These are phyloP conservation scores for Kodamaea anthophila DNA, from an alignment of 1,139 yeast species.

Conservation along the genomic window DNA sequence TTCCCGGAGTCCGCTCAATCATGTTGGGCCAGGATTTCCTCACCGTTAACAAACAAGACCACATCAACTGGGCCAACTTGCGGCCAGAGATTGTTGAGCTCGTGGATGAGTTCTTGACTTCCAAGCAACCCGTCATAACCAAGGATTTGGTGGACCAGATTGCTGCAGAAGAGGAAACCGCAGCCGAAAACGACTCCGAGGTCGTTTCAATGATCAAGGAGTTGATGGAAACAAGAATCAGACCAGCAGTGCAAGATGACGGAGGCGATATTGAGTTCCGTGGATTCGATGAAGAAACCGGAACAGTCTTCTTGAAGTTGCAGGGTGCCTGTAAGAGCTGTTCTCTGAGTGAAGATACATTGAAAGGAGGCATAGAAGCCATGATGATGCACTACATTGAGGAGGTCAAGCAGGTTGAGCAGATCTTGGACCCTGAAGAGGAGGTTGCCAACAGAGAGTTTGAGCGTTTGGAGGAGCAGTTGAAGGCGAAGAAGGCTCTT, in stretches of 20 bases:
- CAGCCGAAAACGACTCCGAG: constrained; percentile 43
- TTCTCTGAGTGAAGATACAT: constrained; percentile 68
- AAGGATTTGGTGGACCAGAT: constrained; percentile 36
- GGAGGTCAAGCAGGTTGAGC: constrained; percentile 71
- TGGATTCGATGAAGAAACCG: constrained; percentile 62
- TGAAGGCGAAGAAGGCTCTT: constrained; percentile 17
- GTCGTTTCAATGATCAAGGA: constrained; percentile 54
- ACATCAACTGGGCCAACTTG: constrained; percentile 41
- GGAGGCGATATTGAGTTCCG: constrained; percentile 77
- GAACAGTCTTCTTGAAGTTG: constrained; percentile 65
- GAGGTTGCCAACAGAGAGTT: constrained; percentile 60
- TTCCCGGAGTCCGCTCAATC: constrained; percentile 80
- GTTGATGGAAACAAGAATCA: constrained; percentile 52
- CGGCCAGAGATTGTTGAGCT: constrained; percentile 41
- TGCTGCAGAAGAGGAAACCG: constrained; percentile 32
- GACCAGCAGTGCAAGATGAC: constrained; percentile 70
- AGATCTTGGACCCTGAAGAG: constrained; percentile 48
- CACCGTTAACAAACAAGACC: constrained; percentile 43
- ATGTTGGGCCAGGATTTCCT: constrained; percentile 71
- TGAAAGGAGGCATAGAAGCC: constrained; percentile 74
- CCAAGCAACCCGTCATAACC: constrained; percentile 46
- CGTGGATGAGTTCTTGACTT: constrained; percentile 32
- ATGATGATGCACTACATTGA: constrained; percentile 84
- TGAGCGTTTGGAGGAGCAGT: constrained; percentile 53
- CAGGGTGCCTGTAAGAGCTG: constrained; percentile 84